A percentile compares a stretch with the other conserved stretches of the same genome.
Evolutionary conservation across 352 stramenopile genomes (phyloP).

Genomic region (Phytophthora tubulina): DNA sequence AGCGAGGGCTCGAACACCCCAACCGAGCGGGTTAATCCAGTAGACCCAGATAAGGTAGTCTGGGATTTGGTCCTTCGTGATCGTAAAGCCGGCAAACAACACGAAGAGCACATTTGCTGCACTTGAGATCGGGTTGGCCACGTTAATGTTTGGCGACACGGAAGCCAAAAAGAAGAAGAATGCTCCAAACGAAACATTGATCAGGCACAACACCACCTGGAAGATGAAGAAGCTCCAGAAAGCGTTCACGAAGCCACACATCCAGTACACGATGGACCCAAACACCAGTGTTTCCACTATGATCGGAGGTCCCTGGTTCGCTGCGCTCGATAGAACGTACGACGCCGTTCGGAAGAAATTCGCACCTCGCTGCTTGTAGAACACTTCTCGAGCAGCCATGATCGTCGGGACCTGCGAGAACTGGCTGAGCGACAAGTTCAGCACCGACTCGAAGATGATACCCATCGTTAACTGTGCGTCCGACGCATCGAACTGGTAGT

Average conservation of each 20-base stretch:
- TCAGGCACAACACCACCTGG: slow-evolving; percentile 29
- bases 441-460: slow-evolving; percentile 70
- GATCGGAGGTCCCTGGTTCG: slow-evolving; percentile 1
- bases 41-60: not conserved
- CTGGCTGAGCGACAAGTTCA: slow-evolving; percentile 69
- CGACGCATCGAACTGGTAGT: slow-evolving; percentile 35
- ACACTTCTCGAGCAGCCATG: slow-evolving; percentile 51
- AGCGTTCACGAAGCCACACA: slow-evolving; percentile 53
- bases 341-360: slow-evolving; percentile 26
- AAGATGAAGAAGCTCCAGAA: slow-evolving; percentile 31
- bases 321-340: slow-evolving; percentile 14
- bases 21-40: not conserved
- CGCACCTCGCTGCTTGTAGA: slow-evolving; percentile 31
- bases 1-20: slow-evolving; percentile 27
- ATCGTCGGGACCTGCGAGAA: slow-evolving; percentile 68
- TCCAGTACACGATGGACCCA: slow-evolving; percentile 77
- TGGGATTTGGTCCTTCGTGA: not conserved
- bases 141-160: no score
- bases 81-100: no score
- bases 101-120: no score
- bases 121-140: no score
- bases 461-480: slow-evolving; percentile 45
- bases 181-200: no score
- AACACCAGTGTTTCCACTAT: slow-evolving; percentile 55
- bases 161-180: no score